Evolutionary conservation across 2,329 filamentous ascomycete species (phyloP), one percentile per base, ranked within the genome.

Genomic region (Davidsoniella virescens): DNA sequence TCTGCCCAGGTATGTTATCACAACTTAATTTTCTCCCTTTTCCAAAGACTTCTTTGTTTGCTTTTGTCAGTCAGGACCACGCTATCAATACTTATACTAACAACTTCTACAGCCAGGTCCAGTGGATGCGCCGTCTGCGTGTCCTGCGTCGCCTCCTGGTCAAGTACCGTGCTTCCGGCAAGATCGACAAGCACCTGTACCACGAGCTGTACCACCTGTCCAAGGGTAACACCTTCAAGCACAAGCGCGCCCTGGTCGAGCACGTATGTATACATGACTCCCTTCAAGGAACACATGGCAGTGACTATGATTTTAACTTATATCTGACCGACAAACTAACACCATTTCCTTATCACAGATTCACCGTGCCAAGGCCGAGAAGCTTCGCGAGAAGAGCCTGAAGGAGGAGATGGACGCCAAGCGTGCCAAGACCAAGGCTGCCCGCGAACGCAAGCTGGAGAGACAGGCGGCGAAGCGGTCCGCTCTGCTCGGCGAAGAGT

Each of bases 141-240:
- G 90, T 98, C 70, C 88, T 98, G 74, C 90, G 92, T 70, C 92
- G 92, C 70, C 85, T 98, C 56, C 79, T 98, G 62, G 92, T 95
- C 78, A 96, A 96, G 81, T 98, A 98, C 81, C 92, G 92, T 73
- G 90, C 90, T 71, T 85, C 84, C 66, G 93, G 93, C 73, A 98
- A 98, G 85, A 98, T 98, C 70, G 92, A 98, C 78, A 98, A 98
- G 84, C 92, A 98, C 80, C 87, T 98, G 57, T 98, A 98, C 82
- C 92, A 98, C 82, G 88, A 96, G 78, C 87, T 98, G 62, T 98
- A 98, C 82, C 92, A 95, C 74, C 78, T 94, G 70, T 92, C 85
- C 83, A 98, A 98, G 88, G 93, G 92, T 93, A 98, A 98, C 84
- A 90, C 92, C 71, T 98, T 98, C 85, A 98, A 98, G 88, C 92